These are phyloP conservation scores for Meyerozyma smithsonii DNA, from an alignment of 1,139 yeast genomes.

Conservation along the genomic window DNA sequence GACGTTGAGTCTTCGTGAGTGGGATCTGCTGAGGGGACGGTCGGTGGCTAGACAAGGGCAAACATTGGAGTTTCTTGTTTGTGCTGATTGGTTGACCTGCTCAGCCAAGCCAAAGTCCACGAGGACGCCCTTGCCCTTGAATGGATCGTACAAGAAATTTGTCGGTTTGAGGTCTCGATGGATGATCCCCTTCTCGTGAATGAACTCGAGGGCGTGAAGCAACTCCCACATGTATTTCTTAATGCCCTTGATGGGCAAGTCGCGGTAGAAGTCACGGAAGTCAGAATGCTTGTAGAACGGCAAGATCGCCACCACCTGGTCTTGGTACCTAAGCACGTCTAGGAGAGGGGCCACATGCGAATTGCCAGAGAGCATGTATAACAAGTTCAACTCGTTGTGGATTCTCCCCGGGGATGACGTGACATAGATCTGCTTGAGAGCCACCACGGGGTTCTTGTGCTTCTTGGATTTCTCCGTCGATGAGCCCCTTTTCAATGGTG, in stretches of 20 bases:
- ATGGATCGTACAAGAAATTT: conserved; percentile 77
- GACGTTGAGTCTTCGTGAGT: conserved; percentile 33
- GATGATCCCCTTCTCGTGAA: conserved; percentile 70
- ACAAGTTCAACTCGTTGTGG: conserved; percentile 74
- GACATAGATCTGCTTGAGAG: conserved; percentile 88
- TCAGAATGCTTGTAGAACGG: conserved; percentile 93
- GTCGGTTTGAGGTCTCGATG: conserved; percentile 92
- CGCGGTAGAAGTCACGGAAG: conserved; percentile 81
- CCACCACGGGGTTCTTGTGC: conserved; percentile 60
- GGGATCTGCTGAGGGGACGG: conserved; percentile 25
- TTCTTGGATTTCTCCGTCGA: conserved; percentile 8
- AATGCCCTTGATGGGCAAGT: conserved; percentile 73
- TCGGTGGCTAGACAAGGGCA: conserved; percentile 14
- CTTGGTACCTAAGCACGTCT: conserved; percentile 82
- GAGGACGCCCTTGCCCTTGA: conserved; percentile 71
- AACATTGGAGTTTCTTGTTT: conserved; percentile 15
- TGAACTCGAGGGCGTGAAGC: conserved; percentile 68
- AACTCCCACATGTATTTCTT: conserved; percentile 77
- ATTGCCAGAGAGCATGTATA: conserved; percentile 65
- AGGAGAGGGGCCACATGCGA: conserved; percentile 80
- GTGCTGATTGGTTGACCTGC: conserved; percentile 16
- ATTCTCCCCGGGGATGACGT: conserved; percentile 93
- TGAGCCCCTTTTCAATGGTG: conserved; percentile 31
- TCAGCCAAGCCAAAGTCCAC: conserved; percentile 96
- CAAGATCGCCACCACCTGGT: conserved; percentile 87